phyloP scores from a whole-genome alignment of 495 filamentous ascomycete genomes.

The Glutinoglossum americanum region DNA sequence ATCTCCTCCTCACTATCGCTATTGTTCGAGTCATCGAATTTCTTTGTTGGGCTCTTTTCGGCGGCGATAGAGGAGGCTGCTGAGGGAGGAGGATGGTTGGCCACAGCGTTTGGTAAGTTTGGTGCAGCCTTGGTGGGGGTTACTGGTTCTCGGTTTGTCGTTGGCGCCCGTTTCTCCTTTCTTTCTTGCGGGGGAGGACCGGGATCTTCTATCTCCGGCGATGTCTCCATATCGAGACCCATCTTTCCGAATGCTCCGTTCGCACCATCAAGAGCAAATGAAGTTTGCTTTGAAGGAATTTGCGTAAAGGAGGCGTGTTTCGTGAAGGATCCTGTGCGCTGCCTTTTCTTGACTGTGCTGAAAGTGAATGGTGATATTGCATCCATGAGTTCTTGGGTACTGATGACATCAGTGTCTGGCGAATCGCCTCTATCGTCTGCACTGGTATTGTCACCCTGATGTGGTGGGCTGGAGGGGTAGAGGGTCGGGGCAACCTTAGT shows the following conservation, averaged over 20 bases:
- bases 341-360: conserved; percentile 12
- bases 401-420: conserved; percentile 1
- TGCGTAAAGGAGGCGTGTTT: background rate
- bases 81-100: background rate
- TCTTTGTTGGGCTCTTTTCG: background rate
- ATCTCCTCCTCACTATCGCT: background rate
- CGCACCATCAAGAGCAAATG: background rate
- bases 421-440: background rate
- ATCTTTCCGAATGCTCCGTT: background rate
- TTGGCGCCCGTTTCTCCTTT: background rate
- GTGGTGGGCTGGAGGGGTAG: background rate
- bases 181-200: background rate
- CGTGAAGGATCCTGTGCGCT: background rate
- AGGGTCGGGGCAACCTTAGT: background rate
- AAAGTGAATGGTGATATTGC: conserved; percentile 11
- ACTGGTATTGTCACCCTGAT: background rate
- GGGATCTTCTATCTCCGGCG: background rate
- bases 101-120: background rate
- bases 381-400: conserved; percentile 11
- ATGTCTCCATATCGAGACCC: background rate
- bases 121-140: background rate
- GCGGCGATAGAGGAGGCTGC: background rate
- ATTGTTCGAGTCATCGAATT: background rate
- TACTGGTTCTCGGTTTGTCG: background rate
- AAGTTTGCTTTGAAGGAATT: background rate